Conservation (phyloP, 2,329 filamentous ascomycete genomes). For the Scedosporium aurantiacum region DNA sequence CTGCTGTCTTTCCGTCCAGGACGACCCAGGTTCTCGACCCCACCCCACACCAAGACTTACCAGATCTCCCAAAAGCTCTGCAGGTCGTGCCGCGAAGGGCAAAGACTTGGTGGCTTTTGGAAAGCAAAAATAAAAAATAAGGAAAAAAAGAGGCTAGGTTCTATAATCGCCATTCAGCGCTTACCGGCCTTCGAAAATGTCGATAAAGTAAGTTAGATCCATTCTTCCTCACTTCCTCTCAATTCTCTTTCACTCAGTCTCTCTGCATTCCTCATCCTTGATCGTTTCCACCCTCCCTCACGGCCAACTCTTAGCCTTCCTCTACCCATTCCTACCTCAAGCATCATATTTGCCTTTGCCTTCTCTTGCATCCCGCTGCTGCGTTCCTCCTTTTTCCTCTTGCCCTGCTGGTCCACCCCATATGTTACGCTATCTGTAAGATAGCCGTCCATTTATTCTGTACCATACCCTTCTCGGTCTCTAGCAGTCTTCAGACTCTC, state of each 20-base stretch:
- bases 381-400: neutral
- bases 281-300: conserved; percentile 3
- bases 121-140: conserved; percentile 2
- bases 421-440: conserved; percentile 4
- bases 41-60: conserved; percentile 5
- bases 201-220: conserved; percentile 39
- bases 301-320: conserved; percentile 5
- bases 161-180: conserved; percentile 1
- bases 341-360: conserved; percentile 9
- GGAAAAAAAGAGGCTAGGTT: neutral
- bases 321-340: conserved; percentile 7
- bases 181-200: conserved; percentile 26
- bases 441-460: neutral
- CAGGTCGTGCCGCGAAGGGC: conserved; percentile 6
- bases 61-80: conserved; percentile 6
- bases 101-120: conserved; percentile 5
- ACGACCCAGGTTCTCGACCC: neutral
- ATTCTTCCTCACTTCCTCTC: conserved; percentile 9
- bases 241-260: conserved; percentile 9
- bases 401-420: neutral
- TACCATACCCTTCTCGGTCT: conserved; percentile 1
- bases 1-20: neutral
- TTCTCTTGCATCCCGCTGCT: conserved; percentile 10
- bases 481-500: neutral
- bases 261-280: conserved; percentile 9